Evolutionary conservation across 345 rosid genomes (phyloP), one percentile per base, ranked within the genome.

Genomic region (Balakata baccata): DNA sequence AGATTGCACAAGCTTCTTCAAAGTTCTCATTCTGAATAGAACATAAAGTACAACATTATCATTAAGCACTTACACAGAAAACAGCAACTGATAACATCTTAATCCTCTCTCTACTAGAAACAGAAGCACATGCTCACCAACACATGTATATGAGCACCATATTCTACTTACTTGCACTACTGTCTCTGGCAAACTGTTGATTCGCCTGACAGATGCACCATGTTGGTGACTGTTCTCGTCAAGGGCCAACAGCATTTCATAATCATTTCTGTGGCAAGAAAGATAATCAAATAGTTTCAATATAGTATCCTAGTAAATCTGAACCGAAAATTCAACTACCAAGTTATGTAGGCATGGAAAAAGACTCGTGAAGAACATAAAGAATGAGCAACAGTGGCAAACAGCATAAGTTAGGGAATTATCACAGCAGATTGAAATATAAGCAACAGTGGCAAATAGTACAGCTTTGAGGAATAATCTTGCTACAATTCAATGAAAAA

Each of bases 221-320:
- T 68, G 85, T 29, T 70, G 88, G 77, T 62, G 68, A 64, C 80
- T 86, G 78, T 88, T 85, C 70, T 95, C 97, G 80, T 95, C 99
- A 59, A 95, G 92, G 58, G 97, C 89, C 86, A 91, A 84, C 66
- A 95, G 80, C 90, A 95, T 84, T 78, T 95, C 99, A 78, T 95
- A 92, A 81, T 95, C 98, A 77, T 86, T 85, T 79, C 98, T 95
- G 92, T 84, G 75, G 69, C 22, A 78, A 56, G 57, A 39, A 14
- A 38, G 16, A 45, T 34, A 70, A 25, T 20, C 29, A 9, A 29
- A 66, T 18, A 49, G 56, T 63, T 16, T 17, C 49, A 38, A 63
- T 18, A 18, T 25, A 63, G 8, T 23, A 39, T 4, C 41, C 14
- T 18, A 25, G 49, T 39, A 18, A 63, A 63, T 63, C 23, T 17